Conservation (phyloP, 495 filamentous ascomycete genomes). For the Neurospora sp. region DNA sequence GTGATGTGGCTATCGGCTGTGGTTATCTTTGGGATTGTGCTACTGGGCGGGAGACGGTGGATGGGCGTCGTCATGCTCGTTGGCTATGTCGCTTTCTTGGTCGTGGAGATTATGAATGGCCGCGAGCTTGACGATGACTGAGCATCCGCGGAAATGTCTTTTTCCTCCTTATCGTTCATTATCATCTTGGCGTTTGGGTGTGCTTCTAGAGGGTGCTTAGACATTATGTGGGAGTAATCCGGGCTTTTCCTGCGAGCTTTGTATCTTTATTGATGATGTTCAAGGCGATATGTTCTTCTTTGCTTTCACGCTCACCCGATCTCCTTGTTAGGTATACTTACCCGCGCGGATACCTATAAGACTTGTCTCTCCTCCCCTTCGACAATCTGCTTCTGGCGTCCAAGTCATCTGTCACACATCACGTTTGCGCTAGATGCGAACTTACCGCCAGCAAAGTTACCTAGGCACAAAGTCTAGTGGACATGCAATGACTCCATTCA, state of each 20-base stretch:
- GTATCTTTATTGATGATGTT: background rate
- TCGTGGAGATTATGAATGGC: conserved; percentile 26
- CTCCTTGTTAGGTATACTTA: background rate
- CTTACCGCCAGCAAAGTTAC: background rate
- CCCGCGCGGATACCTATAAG: background rate
- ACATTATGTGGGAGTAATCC: background rate
- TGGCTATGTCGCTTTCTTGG: conserved; percentile 31
- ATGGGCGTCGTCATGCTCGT: conserved; percentile 28
- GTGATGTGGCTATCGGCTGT: conserved; percentile 25
- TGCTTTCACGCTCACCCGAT: background rate
- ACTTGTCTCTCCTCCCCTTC: background rate
- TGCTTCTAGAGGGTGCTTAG: background rate
- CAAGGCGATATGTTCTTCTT: background rate
- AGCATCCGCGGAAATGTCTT: background rate
- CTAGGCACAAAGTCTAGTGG: background rate
- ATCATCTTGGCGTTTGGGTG: background rate
- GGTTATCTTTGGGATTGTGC: conserved; percentile 20
- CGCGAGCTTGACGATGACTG: conserved; percentile 11
- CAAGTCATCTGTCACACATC: background rate
- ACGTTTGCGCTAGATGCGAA: background rate
- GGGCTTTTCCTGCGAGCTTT: background rate
- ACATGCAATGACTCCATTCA: background rate
- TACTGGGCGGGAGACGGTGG: conserved; percentile 24
- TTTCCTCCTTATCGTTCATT: background rate
- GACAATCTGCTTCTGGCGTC: background rate